phyloP scores from a whole-genome alignment of 2,329 filamentous ascomycete species.

The Aureobasidium leucospermi region DNA sequence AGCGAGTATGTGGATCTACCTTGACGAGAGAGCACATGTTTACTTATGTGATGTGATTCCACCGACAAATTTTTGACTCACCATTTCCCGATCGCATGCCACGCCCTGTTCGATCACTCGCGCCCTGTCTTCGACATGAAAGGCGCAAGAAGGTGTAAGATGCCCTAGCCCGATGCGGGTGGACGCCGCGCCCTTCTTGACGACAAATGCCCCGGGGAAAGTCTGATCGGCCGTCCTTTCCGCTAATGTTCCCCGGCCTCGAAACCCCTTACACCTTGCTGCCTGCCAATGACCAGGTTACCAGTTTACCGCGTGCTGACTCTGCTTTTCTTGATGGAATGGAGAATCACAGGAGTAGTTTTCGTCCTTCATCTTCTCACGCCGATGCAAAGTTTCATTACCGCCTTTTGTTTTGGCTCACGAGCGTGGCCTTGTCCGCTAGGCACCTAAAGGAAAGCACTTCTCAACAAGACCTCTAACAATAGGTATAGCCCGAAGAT shows the following conservation, averaged over 20 bases:
- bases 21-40: background rate
- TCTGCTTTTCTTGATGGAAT: slow-evolving; percentile 3
- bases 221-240: background rate
- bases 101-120: slow-evolving; percentile 6
- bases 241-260: background rate
- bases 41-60: background rate
- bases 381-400: background rate
- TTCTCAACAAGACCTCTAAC: slow-evolving; percentile 3
- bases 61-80: slow-evolving; percentile 1
- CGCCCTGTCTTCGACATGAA: slow-evolving; percentile 10
- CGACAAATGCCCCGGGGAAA: background rate
- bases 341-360: too few relatives aligned
- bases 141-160: slow-evolving; percentile 1
- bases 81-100: background rate
- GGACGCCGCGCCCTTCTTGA: background rate
- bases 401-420: slow-evolving; percentile 2
- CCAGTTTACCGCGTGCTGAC: background rate
- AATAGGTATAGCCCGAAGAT: slow-evolving; percentile 9
- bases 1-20: slow-evolving; percentile 6
- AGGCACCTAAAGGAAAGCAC: slow-evolving; percentile 1
- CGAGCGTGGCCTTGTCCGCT: background rate
- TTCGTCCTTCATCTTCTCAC: background rate
- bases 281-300: background rate
- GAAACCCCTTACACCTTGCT: background rate
- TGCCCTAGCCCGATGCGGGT: background rate